phyloP scores from a whole-genome alignment of 345 rosid genomes.

The Eucalyptus curtisii region DNA sequence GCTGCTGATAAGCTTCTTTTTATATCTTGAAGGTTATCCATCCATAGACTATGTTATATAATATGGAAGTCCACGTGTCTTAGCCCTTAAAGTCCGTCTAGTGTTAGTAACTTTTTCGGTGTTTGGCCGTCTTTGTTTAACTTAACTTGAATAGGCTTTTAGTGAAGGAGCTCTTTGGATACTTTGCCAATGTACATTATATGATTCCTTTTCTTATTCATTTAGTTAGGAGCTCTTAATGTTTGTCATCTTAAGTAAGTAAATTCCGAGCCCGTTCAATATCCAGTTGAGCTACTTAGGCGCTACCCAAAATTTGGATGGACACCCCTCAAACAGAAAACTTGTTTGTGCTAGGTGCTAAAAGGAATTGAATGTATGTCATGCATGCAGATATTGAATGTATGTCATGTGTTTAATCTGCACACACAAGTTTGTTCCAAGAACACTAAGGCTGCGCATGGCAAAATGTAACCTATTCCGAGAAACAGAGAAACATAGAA shows the following conservation, averaged over 20 bases:
- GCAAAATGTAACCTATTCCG: no score
- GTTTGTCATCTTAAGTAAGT: background rate
- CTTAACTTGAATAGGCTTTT: background rate
- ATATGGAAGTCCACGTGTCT: background rate
- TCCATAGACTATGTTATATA: background rate
- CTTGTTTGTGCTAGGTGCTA: background rate
- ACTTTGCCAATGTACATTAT: background rate
- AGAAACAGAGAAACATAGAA: no score
- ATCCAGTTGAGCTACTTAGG: background rate
- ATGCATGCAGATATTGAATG: background rate
- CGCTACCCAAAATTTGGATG: background rate
- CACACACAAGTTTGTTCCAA: background rate
- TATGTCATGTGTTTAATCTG: background rate
- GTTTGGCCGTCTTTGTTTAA: background rate
- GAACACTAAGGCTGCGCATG: no score
- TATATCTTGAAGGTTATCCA: background rate
- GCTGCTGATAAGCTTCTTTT: background rate
- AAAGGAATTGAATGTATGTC: background rate
- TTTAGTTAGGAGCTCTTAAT: background rate
- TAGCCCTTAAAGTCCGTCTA: background rate
- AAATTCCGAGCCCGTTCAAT: background rate
- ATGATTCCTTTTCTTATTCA: background rate
- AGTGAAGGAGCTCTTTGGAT: background rate
- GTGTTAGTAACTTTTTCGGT: background rate
- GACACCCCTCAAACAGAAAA: fast-evolving